Base-by-base conservation (phyloP, 2,329 filamentous ascomycete species). In the Phaeosphaeriaceae sp. region DNA sequence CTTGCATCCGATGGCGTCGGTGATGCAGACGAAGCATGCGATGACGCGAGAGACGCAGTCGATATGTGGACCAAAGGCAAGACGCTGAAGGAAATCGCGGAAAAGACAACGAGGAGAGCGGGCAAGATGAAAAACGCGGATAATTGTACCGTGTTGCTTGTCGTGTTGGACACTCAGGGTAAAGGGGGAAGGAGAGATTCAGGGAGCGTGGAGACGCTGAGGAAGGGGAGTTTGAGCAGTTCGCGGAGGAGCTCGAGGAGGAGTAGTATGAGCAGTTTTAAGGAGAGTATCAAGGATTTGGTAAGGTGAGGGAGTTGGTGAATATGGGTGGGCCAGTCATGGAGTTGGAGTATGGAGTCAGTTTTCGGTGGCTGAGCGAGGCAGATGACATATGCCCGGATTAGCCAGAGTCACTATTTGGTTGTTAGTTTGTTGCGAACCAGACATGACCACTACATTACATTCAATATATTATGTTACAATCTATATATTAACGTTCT, bases 1-100 rank as follows among this genome's bases (percentile, higher is more conserved):
- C 34, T 66, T 2, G 61, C 55, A 7, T 61, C 61, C 1, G 62
- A 66, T 20, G 62, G 62, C 26, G 61, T 66, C 1, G 62, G 62
- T 28, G 53, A 57, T 11, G 51, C 52, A 12, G 42, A 50, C 5
- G 56, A 60, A 4, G 62, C 61, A 12, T 54, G 56, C 34, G 45
- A 53, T 15, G 60, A 53, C 13, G 57, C 61, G n/a, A 29, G 48
- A 17, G 42, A 58, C 12, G 63, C 56, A 8, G 55, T 61, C 3
- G 48, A 56, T 4, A 42, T 47, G 36, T 61, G 52, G 48, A 51
- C 46, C 8, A 41, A 55, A 20, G 59, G 61, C 3, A 46, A 45
- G 9, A 34, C 50, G 3, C 52, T 56, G 15, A 53, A 55, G 12
- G 45, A 56, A n/a, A 64, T 66, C 23, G 59, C 61, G 1, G 33